These are phyloP conservation scores for Arthrobotrys pseudoclavata DNA, from an alignment of 2,329 filamentous ascomycete species.

Conservation along the genomic window DNA sequence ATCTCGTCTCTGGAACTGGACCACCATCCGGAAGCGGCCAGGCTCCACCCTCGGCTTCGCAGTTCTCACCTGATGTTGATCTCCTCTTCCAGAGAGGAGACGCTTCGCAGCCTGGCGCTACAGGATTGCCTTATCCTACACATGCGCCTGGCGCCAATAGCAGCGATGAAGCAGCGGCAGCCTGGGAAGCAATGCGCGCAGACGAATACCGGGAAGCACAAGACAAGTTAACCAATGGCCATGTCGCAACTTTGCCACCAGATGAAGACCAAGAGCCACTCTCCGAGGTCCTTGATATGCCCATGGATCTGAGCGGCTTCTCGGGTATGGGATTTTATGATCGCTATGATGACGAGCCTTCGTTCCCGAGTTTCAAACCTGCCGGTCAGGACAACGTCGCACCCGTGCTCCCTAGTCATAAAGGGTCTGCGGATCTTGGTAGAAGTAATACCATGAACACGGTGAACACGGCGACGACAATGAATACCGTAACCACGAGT, in stretches of 20 bases:
- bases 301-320: constrained; percentile 59
- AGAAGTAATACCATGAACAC: constrained; percentile 51
- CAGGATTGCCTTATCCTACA: constrained; percentile 42
- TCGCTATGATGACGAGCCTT: constrained; percentile 34
- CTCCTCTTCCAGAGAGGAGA: constrained; percentile 54
- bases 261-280: constrained; percentile 48
- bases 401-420: constrained; percentile 60
- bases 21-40: background rate
- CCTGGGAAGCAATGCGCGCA: constrained; percentile 56
- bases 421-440: constrained; percentile 30
- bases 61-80: constrained; percentile 53
- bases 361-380: constrained; percentile 47
- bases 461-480: constrained; percentile 38
- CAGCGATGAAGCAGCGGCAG: constrained; percentile 56
- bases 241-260: constrained; percentile 52
- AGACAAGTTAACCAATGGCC: constrained; percentile 41
- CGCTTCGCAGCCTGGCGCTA: constrained; percentile 1
- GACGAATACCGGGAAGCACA: constrained; percentile 54
- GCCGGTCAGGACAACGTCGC: constrained; percentile 53
- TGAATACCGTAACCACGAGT: constrained; percentile 36
- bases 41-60: constrained; percentile 10
- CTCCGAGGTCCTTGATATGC: constrained; percentile 46
- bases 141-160: constrained; percentile 45
- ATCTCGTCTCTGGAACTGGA: constrained; percentile 33
- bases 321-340: constrained; percentile 59